Evolutionary conservation across 495 filamentous ascomycete species (phyloP).

Genomic region (Opeltia flavorubescens): DNA sequence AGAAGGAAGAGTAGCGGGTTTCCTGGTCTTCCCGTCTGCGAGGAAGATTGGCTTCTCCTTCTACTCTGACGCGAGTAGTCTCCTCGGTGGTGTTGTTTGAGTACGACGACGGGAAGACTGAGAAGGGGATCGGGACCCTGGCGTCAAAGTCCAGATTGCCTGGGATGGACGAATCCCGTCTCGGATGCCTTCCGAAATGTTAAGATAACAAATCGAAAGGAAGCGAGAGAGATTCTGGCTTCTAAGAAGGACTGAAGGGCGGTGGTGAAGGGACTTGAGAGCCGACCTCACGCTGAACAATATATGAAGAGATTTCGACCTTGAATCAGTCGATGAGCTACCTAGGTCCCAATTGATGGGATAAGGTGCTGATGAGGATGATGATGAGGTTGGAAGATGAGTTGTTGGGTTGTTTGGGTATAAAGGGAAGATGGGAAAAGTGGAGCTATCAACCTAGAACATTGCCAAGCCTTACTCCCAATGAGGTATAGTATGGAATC

Average conservation of each 20-base stretch:
- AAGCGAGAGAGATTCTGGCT: slow-evolving; percentile 82
- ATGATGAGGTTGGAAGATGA: background rate
- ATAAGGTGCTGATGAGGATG: background rate
- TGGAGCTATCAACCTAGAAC: background rate
- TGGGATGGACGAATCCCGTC: slow-evolving; percentile 72
- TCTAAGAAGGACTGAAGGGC: slow-evolving; percentile 21
- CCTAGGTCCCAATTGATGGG: background rate
- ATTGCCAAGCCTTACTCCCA: background rate
- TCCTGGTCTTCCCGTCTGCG: slow-evolving; percentile 89
- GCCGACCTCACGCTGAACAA: slow-evolving; percentile 3
- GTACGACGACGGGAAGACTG: slow-evolving; percentile 98
- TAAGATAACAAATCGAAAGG: slow-evolving; percentile 66
- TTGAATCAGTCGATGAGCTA: background rate
- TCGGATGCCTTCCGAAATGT: slow-evolving; percentile 85
- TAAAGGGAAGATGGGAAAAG: background rate
- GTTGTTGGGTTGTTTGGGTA: background rate
- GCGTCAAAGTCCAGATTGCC: slow-evolving; percentile 99
- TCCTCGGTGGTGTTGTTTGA: slow-evolving; percentile 70
- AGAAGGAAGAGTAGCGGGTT: slow-evolving; percentile 46
- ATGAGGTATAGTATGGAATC: background rate
- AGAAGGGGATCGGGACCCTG: slow-evolving; percentile 96
- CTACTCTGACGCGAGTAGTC: slow-evolving; percentile 65
- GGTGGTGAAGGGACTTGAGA: slow-evolving; percentile 2
- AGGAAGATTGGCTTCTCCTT: slow-evolving; percentile 79
- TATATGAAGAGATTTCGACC: background rate